These are phyloP conservation scores for Fomitopsis palustris DNA, from an alignment of 1,284 basidiomycete species.

Conservation along the genomic window DNA sequence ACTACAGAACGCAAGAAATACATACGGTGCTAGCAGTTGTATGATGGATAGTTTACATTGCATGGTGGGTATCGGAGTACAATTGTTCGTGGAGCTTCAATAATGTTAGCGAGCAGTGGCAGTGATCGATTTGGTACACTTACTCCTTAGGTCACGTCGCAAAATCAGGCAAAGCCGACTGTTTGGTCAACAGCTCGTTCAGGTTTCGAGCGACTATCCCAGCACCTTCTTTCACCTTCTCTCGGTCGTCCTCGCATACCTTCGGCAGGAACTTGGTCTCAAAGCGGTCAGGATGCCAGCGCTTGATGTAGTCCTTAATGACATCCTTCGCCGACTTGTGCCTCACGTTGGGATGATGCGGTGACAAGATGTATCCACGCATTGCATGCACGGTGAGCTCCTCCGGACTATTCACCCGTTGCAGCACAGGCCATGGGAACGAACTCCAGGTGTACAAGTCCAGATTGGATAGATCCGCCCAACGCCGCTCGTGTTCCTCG, in stretches of 20 bases:
- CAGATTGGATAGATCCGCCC: conserved; percentile 41
- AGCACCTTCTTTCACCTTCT: conserved; percentile 38
- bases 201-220: conserved; percentile 47
- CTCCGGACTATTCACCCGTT: conserved; percentile 48
- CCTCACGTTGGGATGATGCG: conserved; percentile 46
- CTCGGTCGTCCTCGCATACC: conserved; percentile 40
- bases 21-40: conserved; percentile 12
- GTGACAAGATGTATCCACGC: conserved; percentile 55
- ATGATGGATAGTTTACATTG: conserved; percentile 23
- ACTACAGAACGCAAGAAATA: conserved; percentile 9
- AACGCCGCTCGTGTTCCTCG: conserved; percentile 54
- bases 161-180: conserved; percentile 16
- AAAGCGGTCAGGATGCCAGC: conserved; percentile 43
- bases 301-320: conserved; percentile 54
- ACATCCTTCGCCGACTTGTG: conserved; percentile 51
- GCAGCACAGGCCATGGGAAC: conserved; percentile 72
- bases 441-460: conserved; percentile 46
- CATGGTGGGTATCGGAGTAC: conserved; percentile 25
- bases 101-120: conserved; percentile 7
- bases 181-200: conserved; percentile 43
- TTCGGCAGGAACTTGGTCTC: conserved; percentile 40
- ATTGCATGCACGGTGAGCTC: conserved; percentile 55
- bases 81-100: conserved; percentile 13
- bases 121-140: conserved; percentile 3
- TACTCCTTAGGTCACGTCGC: conserved; percentile 22